A percentile compares a stretch with the other conserved stretches of the same genome.
Conservation (phyloP, 306 rosid species). For the Ziziphus jujuba region DNA sequence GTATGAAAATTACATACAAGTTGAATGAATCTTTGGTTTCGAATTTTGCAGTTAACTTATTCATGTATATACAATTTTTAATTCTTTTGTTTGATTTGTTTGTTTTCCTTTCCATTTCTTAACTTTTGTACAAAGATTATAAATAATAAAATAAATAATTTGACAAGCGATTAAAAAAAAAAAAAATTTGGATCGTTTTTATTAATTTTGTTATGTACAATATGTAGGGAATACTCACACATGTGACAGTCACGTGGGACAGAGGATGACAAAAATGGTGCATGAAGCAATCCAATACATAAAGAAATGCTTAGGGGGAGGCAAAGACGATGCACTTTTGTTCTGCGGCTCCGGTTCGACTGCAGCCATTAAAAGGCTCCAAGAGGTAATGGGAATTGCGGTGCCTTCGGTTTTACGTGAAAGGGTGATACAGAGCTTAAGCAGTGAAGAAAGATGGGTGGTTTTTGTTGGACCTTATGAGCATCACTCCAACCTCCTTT, state of each 20-base stretch:
- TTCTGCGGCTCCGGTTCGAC: constrained; percentile 87
- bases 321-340: constrained; percentile 53
- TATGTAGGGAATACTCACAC: constrained; percentile 73
- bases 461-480: constrained; percentile 84
- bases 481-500: constrained; percentile 84
- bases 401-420: constrained; percentile 68
- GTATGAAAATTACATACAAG: too few species aligned
- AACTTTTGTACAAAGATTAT: too few species aligned
- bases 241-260: constrained; percentile 72
- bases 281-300: constrained; percentile 54
- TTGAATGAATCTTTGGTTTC: too few species aligned
- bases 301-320: constrained; percentile 70
- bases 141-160: neutral
- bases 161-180: too few species aligned
- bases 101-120: neutral
- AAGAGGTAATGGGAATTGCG: constrained; percentile 75
- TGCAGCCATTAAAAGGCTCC: constrained; percentile 75
- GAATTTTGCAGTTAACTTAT: too few species aligned
- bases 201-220: neutral
- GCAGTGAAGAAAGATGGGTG: constrained; percentile 65
- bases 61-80: too few species aligned
- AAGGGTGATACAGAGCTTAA: constrained; percentile 29
- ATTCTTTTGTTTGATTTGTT: neutral
- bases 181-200: too few species aligned
- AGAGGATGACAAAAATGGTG: constrained; percentile 61